These are phyloP conservation scores for Malassezia furfur DNA, from an alignment of 1,284 basidiomycete species.

Conservation along the genomic window DNA sequence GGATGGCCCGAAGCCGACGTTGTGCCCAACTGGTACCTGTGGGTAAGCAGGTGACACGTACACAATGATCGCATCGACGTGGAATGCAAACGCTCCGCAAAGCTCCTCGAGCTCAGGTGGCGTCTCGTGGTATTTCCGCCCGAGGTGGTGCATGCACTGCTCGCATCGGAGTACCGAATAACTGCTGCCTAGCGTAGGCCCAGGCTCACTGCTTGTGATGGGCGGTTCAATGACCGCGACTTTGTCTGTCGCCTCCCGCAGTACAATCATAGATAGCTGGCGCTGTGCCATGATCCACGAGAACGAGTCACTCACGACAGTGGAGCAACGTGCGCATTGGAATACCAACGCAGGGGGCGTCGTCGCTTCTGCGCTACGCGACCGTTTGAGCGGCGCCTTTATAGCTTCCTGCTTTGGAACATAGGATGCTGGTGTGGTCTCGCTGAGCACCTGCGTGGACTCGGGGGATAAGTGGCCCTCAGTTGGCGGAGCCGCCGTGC, in stretches of 20 bases:
- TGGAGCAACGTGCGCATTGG: slow-evolving; percentile 25
- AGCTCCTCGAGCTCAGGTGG: slow-evolving; percentile 24
- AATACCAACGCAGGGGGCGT: slow-evolving; percentile 23
- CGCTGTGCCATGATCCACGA: slow-evolving; percentile 25
- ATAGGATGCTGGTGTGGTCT: slow-evolving; percentile 4
- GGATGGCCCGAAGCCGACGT: not conserved
- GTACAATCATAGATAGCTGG: slow-evolving; percentile 27
- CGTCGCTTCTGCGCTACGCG: not conserved
- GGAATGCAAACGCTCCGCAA: slow-evolving; percentile 22
- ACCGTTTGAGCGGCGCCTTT: not conserved
- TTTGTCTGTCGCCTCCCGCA: slow-evolving; percentile 21
- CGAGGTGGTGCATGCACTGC: slow-evolving; percentile 18
- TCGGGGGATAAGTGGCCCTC: not conserved
- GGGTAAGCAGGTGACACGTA: not conserved
- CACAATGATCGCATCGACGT: slow-evolving; percentile 18
- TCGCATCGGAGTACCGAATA: slow-evolving; percentile 23
- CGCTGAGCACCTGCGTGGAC: not conserved
- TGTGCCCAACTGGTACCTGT: not conserved
- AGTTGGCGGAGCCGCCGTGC: not conserved
- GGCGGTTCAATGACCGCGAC: slow-evolving; percentile 7
- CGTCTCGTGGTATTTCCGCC: slow-evolving; percentile 26
- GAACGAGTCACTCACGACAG: slow-evolving; percentile 25
- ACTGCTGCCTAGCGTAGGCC: slow-evolving; percentile 23
- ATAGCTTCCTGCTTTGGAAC: not conserved
- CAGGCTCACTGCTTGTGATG: slow-evolving; percentile 19